phyloP scores from a whole-genome alignment of 1,284 basidiomycete species.

The Inonotus hispidus region DNA sequence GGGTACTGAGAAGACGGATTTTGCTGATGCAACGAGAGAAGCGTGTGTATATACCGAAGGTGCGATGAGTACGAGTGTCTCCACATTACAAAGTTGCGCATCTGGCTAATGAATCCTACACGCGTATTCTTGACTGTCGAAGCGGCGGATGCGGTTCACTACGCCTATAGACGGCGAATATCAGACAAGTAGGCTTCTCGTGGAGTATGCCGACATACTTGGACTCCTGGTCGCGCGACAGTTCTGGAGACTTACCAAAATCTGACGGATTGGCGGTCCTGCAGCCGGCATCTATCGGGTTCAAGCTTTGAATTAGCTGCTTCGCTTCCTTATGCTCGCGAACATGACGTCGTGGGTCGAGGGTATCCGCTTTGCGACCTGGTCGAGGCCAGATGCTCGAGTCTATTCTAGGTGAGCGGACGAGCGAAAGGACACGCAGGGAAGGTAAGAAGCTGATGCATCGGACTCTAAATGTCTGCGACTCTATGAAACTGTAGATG shows the following conservation, averaged over 20 bases:
- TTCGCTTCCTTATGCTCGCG: background rate
- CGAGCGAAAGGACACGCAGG: background rate
- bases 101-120: background rate
- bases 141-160: background rate
- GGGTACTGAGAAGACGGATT: background rate
- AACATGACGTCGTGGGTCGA: slow-evolving; percentile 8
- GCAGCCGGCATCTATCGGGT: background rate
- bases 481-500: background rate
- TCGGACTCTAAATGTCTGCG: background rate
- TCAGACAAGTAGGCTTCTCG: background rate
- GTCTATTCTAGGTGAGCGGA: background rate
- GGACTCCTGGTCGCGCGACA: background rate
- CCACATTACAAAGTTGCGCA: background rate
- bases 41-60: background rate
- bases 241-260: background rate
- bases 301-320: background rate
- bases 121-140: background rate
- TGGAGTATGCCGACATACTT: background rate
- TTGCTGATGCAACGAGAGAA: background rate
- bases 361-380: slow-evolving; percentile 3
- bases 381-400: background rate
- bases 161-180: background rate
- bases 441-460: background rate
- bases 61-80: background rate
- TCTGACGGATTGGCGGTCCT: background rate